Base-by-base conservation (phyloP, 2,329 filamentous ascomycete genomes). In the Alternaria sp. region DNA sequence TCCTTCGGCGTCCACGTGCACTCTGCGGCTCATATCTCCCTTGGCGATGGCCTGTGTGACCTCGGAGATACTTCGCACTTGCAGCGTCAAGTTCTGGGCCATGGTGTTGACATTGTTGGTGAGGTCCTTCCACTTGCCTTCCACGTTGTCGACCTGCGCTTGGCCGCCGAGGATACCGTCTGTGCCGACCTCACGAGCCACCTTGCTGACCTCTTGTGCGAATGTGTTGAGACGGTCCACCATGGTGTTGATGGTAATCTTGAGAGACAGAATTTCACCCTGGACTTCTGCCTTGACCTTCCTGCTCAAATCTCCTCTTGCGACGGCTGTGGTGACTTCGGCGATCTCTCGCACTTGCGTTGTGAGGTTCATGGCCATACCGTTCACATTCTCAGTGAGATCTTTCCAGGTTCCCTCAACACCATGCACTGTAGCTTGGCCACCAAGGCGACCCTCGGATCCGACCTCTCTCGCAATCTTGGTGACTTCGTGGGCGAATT, bases 1-100 rank as follows among this genome's bases (percentile, higher is more conserved):
- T 81, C 95, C 95, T 80, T 95, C 93, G 57, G 95, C 95, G 74
- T 97, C 91, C 8, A 98, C 95, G 69, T 97, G 92, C 74, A 98
- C 97, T 83, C 96, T 96, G 80, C 94, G 92, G 80, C 92, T 96
- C 88, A 98, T 93, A 81, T 97, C 93, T 76, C 95, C 95, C 77
- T 96, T 93, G 69, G 94, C 94, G 80, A 97, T 97, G 69, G 94
- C 93, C 80, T 97, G 93, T 1, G 93, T 97, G 75, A 97, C 94
- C 60, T 93, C 92, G 1, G 94, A 97, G 63, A 97, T 97, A 83
- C 92, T 93, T 80, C 93, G 89, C 72, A 97, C 93, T 82, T 93
- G 85, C 52, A 81, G 77, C 7, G 87, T 90, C 71, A 90, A 77
- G 75, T 90, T 90, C 70, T 87, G 86, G 47, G 87, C 87, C 87